phyloP scores from a whole-genome alignment of 495 filamentous ascomycete species.

The Xylaria intraflava region DNA sequence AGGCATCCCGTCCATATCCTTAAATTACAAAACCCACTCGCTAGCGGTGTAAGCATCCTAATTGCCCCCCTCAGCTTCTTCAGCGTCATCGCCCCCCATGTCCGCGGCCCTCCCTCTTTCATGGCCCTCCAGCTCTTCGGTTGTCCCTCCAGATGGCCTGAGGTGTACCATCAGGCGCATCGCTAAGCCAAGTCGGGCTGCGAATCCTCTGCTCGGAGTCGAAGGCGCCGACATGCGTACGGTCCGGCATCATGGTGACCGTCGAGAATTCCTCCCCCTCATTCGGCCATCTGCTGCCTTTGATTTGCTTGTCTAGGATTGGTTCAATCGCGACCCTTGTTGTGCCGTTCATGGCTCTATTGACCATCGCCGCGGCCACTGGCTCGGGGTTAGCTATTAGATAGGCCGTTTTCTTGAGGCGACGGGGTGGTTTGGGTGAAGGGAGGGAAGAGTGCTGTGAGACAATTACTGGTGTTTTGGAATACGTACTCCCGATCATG shows the following conservation, averaged over 20 bases:
- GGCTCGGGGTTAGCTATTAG: background rate
- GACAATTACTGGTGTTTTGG: background rate
- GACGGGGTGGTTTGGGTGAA: background rate
- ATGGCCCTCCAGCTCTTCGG: conserved; percentile 21
- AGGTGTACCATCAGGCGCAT: background rate
- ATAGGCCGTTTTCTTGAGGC: background rate
- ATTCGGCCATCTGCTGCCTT: too few species aligned
- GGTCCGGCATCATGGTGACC: background rate
- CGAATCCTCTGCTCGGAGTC: background rate
- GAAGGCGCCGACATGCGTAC: background rate
- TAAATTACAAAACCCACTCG: too few species aligned
- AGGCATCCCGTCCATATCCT: too few species aligned
- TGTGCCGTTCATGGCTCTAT: background rate
- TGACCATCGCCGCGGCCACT: background rate
- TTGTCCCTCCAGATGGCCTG: background rate
- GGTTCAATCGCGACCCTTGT: conserved; percentile 18
- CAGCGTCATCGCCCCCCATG: too few species aligned
- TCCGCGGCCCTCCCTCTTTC: too few species aligned
- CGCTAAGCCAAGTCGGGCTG: background rate
- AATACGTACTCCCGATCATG: conserved; percentile 15
- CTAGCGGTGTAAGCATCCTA: too few species aligned
- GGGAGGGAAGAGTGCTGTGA: background rate
- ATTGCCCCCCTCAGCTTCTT: too few species aligned
- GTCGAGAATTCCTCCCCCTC: background rate
- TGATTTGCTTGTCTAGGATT: background rate